These are phyloP conservation scores for Suhomyces emberorum DNA, from an alignment of 805 yeast genomes.

Conservation along the genomic window DNA sequence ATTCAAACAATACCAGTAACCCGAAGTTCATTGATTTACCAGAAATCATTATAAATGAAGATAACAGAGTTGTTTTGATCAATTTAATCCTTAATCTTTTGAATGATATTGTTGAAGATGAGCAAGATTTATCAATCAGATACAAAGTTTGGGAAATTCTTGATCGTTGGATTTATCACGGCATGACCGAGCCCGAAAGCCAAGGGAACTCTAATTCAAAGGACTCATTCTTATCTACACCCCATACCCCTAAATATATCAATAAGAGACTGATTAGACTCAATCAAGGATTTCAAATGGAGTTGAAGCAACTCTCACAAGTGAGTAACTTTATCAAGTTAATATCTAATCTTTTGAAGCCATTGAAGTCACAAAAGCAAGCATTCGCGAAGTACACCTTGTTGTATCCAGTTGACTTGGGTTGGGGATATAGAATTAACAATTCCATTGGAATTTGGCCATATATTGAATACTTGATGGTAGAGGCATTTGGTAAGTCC, in stretches of 20 bases:
- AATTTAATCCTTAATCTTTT: constrained; percentile 50
- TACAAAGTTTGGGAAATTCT: constrained; percentile 61
- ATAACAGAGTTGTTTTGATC: constrained; percentile 32
- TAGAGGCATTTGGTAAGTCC: constrained; percentile 61
- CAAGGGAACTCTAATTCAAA: not conserved
- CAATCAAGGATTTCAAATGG: constrained; percentile 27
- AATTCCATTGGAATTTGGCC: constrained; percentile 68
- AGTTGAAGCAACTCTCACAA: constrained; percentile 48
- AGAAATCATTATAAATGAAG: constrained; percentile 28
- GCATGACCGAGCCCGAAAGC: constrained; percentile 6
- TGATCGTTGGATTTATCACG: constrained; percentile 65
- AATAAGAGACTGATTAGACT: constrained; percentile 18
- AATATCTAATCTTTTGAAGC: constrained; percentile 40
- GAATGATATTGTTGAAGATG: constrained; percentile 47
- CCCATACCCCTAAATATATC: constrained; percentile 14
- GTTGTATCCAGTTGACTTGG: constrained; percentile 63
- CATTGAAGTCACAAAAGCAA: constrained; percentile 18
- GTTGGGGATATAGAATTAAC: constrained; percentile 49
- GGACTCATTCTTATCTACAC: constrained; percentile 6
- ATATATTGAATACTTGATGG: constrained; percentile 69
- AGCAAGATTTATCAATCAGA: constrained; percentile 30
- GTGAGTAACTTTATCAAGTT: constrained; percentile 66
- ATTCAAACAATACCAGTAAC: constrained; percentile 7
- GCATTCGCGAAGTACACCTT: constrained; percentile 35
- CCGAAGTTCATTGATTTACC: constrained; percentile 18